Evolutionary conservation across 1,284 basidiomycete genomes (phyloP).

Genomic region (Erythrobasidium hasegawianum): DNA sequence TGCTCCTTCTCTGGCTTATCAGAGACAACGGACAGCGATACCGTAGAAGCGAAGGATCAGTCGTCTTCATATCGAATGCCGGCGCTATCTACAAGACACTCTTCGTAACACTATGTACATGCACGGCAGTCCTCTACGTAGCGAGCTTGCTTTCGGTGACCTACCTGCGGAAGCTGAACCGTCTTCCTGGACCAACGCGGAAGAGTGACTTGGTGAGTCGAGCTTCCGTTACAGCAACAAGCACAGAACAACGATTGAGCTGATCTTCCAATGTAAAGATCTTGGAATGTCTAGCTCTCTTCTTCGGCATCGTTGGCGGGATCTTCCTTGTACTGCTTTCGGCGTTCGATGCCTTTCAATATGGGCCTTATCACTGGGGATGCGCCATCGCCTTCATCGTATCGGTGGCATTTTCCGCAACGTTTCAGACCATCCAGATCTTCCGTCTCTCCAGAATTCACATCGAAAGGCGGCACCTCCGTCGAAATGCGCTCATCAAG

Average conservation of each 20-base stretch:
- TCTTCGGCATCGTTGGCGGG: constrained; percentile 52
- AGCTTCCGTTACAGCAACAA: no score
- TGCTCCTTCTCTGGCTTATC: neutral
- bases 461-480: constrained; percentile 50
- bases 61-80: constrained; percentile 54
- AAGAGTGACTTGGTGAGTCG: constrained; percentile 46
- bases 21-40: constrained; percentile 8
- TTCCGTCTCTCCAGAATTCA: constrained; percentile 48
- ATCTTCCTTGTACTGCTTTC: constrained; percentile 52
- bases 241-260: constrained; percentile 45
- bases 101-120: constrained; percentile 50
- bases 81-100: constrained; percentile 51
- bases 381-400: constrained; percentile 55
- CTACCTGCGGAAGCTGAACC: constrained; percentile 53
- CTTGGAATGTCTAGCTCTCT: constrained; percentile 51
- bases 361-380: constrained; percentile 53
- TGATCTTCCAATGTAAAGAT: constrained; percentile 29
- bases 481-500: constrained; percentile 53
- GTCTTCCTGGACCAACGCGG: constrained; percentile 53
- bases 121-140: constrained; percentile 49
- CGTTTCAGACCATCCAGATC: constrained; percentile 54
- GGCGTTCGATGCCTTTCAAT: constrained; percentile 50
- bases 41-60: constrained; percentile 47
- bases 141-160: constrained; percentile 52
- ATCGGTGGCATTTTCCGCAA: constrained; percentile 53